Percentiles rank a stretch among this genome's conserved stretches.
These are phyloP conservation scores for Hypoxylon sp. DNA, from an alignment of 2,329 filamentous ascomycete genomes.

Conservation along the genomic window DNA sequence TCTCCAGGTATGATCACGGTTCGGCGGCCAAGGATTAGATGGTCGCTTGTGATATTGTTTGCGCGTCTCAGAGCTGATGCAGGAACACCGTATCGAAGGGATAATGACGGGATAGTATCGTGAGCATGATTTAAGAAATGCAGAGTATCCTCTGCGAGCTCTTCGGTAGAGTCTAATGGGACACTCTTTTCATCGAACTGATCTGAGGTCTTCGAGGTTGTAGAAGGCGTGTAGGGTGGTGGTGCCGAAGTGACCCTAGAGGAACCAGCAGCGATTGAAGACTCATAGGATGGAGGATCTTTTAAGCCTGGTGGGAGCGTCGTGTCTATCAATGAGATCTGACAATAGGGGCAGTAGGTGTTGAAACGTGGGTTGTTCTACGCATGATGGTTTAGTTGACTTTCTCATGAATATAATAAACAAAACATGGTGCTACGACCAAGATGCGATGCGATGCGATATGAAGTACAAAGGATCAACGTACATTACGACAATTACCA, in stretches of 20 bases:
- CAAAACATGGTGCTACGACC: not conserved
- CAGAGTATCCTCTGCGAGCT: conserved; percentile 68
- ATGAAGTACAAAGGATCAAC: conserved; percentile 38
- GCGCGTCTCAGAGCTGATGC: conserved; percentile 66
- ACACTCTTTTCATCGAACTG: conserved; percentile 45
- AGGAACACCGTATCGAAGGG: conserved; percentile 76
- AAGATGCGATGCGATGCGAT: too few relatives aligned
- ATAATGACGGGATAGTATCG: conserved; percentile 74
- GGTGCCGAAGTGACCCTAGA: conserved; percentile 42
- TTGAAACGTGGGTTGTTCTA: conserved; percentile 74
- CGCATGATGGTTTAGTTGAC: conserved; percentile 22
- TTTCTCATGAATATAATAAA: not conserved
- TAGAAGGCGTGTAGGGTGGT: conserved; percentile 50
- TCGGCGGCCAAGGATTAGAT: conserved; percentile 73
- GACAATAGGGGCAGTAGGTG: conserved; percentile 77
- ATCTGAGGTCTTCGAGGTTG: conserved; percentile 32
- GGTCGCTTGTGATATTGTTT: conserved; percentile 77
- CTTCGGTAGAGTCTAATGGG: conserved; percentile 36
- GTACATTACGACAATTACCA: conserved; percentile 71
- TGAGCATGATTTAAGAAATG: conserved; percentile 77
- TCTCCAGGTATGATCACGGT: conserved; percentile 76
- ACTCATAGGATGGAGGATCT: conserved; percentile 72
- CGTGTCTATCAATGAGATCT: conserved; percentile 67
- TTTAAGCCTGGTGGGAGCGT: conserved; percentile 68
- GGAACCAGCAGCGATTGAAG: conserved; percentile 47